Base-by-base conservation (phyloP, 768 basidiomycete species). In the Termitomyces sp. region DNA sequence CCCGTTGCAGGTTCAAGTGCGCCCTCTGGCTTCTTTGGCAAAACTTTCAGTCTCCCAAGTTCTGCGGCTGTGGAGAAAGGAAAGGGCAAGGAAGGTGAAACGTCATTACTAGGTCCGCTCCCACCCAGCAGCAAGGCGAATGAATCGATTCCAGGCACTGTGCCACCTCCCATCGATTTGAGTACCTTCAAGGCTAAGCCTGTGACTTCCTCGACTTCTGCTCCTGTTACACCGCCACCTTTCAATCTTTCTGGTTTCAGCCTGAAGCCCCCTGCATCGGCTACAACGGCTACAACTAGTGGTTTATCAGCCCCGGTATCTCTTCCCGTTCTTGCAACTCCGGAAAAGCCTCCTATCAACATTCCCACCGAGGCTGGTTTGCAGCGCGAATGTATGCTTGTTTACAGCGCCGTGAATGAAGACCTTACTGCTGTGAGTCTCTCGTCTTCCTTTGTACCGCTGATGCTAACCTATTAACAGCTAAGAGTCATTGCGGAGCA, bases 391-490 rank as follows among this genome's bases (percentile, higher is more conserved):
- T 86, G 86, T 61, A 62, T 67, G 3, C 47, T 75, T 35, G 72
- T 93, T 35, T 74, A 85, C 43, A 55, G 60, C 1, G 70, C 67
- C 13, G 67, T 90, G 41, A 66, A 60, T 2, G 74, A 71, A 38
- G 88, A 91, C 59, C 69, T 94, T 0, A 72, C 81, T 26, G 71
- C 76, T 41, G 92, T 92, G 66, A 64, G 85, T 75, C 22, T 36
- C n/a, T 43, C 35, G 20, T 55, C 5, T 30, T 38, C 43, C 26
- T 54, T 24, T n/a, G 44, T 51, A 46, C 24, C 40, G 26, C 52
- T 47, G 51, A 41, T 18, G 40, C 24, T 62, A 7, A 52, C 47
- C 24, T 54, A 5, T 35, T 32, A 24, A 11, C 49, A 89, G 87
- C 70, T 88, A 8, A 69, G 71, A 46, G 52, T 59, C 5, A 61